phyloP scores from a whole-genome alignment of 1,284 basidiomycete species.

The Earliella scabrosa region DNA sequence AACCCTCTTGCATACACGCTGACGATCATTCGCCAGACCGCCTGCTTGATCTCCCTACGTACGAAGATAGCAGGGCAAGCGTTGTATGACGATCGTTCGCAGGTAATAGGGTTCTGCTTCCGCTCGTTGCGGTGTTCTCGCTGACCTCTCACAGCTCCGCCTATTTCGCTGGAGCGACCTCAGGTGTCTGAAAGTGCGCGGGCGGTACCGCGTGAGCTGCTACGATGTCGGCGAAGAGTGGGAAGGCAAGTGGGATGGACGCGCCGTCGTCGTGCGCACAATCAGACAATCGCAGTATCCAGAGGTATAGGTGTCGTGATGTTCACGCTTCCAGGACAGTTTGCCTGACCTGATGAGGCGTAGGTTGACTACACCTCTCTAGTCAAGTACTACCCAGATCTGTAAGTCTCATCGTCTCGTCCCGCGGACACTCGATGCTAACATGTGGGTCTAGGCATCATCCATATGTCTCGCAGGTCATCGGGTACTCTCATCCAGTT shows the following conservation, averaged over 20 bases:
- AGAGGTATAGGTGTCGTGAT: too few species aligned
- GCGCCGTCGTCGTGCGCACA: constrained; percentile 12
- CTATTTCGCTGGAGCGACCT: constrained; percentile 16
- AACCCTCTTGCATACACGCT: neutral
- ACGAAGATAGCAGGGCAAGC: constrained; percentile 12
- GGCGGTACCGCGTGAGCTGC: neutral
- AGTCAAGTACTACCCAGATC: constrained; percentile 7
- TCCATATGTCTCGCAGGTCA: constrained; percentile 16
- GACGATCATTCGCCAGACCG: neutral
- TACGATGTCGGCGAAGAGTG: constrained; percentile 8
- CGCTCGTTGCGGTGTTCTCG: neutral
- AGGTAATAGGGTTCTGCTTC: neutral
- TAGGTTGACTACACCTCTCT: neutral
- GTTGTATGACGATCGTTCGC: constrained; percentile 8
- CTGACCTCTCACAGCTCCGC: constrained; percentile 2
- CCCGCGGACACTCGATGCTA: neutral
- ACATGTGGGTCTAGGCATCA: constrained; percentile 5
- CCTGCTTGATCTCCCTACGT: constrained; percentile 11
- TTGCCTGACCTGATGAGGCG: too few species aligned
- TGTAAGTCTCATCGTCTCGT: neutral
- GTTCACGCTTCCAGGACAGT: too few species aligned
- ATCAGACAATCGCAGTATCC: neutral
- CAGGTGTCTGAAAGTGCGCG: constrained; percentile 2
- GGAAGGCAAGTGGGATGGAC: constrained; percentile 16
- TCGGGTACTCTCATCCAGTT: constrained; percentile 13